Conservation (phyloP, 1,284 basidiomycete species). For the Apiotrichum porosum region DNA sequence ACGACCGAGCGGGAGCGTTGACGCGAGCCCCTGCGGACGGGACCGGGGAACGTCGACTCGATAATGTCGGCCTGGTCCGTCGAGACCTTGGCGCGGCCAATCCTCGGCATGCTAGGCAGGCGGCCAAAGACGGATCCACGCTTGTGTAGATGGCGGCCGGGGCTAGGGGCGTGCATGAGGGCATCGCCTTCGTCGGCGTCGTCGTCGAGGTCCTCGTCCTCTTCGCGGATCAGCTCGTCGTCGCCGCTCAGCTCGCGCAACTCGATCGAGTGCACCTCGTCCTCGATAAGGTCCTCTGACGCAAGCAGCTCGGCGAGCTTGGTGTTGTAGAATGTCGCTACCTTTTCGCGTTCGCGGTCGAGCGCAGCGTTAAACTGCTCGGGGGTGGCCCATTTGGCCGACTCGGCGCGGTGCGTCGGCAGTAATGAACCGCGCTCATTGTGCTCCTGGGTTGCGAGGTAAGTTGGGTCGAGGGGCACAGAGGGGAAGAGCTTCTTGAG, state of each 20-base stretch:
- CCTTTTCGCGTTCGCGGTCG: slow-evolving; percentile 79
- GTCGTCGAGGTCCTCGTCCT: slow-evolving; percentile 53
- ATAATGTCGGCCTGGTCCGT: slow-evolving; percentile 41
- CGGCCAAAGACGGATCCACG: slow-evolving; percentile 22
- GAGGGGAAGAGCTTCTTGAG: slow-evolving; percentile 66
- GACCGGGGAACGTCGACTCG: slow-evolving; percentile 36
- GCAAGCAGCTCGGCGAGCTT: slow-evolving; percentile 69
- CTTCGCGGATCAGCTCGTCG: slow-evolving; percentile 52
- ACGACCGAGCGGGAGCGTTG: slow-evolving; percentile 15
- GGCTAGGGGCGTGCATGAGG: slow-evolving; percentile 10
- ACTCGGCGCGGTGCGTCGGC: slow-evolving; percentile 45
- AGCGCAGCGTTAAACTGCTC: slow-evolving; percentile 72
- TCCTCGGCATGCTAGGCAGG: slow-evolving; percentile 4
- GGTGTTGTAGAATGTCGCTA: slow-evolving; percentile 69
- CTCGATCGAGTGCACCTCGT: slow-evolving; percentile 63
- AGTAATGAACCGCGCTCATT: slow-evolving; percentile 56
- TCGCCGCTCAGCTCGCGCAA: slow-evolving; percentile 55
- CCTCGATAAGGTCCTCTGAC: slow-evolving; percentile 62
- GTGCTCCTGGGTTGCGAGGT: slow-evolving; percentile 56
- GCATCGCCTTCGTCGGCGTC: slow-evolving; percentile 54
- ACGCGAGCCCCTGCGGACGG: slow-evolving; percentile 13
- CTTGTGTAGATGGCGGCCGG: slow-evolving; percentile 15
- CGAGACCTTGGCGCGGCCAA: slow-evolving; percentile 5
- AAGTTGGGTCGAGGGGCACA: slow-evolving; percentile 44
- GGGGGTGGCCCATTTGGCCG: slow-evolving; percentile 42